Conservation (phyloP, 768 basidiomycete genomes). For the Leucocoprinus birnbaumii region DNA sequence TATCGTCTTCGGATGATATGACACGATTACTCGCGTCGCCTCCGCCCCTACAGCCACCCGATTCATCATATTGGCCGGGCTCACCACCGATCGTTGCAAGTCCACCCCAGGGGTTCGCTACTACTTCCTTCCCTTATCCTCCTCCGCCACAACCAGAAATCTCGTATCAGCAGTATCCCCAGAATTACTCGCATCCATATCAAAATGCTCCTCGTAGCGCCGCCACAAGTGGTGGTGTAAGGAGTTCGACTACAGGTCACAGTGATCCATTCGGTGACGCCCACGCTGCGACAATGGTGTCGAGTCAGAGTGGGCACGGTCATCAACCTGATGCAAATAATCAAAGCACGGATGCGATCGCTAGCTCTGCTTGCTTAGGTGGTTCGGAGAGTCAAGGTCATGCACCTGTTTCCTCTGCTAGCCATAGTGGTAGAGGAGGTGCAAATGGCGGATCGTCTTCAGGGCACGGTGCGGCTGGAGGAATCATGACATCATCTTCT, state of each 20-base stretch:
- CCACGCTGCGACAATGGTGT: not conserved
- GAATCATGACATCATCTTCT: slow-evolving; percentile 3
- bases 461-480: slow-evolving; percentile 4
- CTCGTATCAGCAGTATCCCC: not conserved
- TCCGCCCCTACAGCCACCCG: not conserved
- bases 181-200: not conserved
- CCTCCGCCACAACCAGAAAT: too few relatives aligned
- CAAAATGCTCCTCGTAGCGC: not conserved
- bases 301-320: slow-evolving; percentile 7
- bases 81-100: not conserved
- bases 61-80: not conserved
- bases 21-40: not conserved
- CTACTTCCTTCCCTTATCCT: not conserved
- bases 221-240: not conserved
- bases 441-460: slow-evolving; percentile 1
- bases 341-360: not conserved
- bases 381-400: not conserved
- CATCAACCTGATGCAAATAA: not conserved
- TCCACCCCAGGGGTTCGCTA: not conserved
- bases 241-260: not conserved
- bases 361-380: not conserved
- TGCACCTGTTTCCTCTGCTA: not conserved
- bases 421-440: not conserved
- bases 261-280: not conserved
- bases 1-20: slow-evolving; percentile 13